Percentiles rank a stretch among this genome's conserved stretches.
Evolutionary conservation across 768 basidiomycete genomes (phyloP).

Genomic region (Suillus alpinus): DNA sequence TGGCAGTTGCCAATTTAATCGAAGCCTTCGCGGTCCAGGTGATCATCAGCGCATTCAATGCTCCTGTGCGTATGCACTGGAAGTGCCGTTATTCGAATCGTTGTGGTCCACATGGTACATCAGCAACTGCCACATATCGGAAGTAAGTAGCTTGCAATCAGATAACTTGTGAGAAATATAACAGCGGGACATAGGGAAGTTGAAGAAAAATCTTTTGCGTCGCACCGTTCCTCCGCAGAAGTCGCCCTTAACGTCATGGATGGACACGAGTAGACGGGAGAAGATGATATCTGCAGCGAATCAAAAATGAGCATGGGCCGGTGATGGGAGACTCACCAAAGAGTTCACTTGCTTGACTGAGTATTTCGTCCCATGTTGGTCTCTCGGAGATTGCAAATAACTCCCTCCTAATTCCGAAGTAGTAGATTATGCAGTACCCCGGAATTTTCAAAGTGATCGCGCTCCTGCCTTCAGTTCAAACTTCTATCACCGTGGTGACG

Average conservation of each 20-base stretch:
- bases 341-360: neutral
- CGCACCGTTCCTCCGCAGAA: neutral
- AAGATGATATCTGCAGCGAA: neutral
- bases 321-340: neutral
- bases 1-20: neutral
- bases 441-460: neutral
- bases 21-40: neutral
- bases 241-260: neutral
- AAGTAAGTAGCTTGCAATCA: too few relatives aligned
- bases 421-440: neutral
- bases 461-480: neutral
- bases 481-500: neutral
- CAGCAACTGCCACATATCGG: neutral
- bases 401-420: neutral
- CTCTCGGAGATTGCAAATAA: neutral
- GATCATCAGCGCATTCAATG: neutral
- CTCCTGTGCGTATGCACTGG: neutral
- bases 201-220: neutral
- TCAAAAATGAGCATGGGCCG: neutral
- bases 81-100: neutral
- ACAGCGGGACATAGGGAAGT: neutral
- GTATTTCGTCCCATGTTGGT: neutral
- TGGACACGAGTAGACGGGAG: neutral
- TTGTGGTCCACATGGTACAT: neutral
- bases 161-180: too few relatives aligned